Base-by-base conservation (phyloP, 345 rosid genomes). In the Schrenkiella parvula region DNA sequence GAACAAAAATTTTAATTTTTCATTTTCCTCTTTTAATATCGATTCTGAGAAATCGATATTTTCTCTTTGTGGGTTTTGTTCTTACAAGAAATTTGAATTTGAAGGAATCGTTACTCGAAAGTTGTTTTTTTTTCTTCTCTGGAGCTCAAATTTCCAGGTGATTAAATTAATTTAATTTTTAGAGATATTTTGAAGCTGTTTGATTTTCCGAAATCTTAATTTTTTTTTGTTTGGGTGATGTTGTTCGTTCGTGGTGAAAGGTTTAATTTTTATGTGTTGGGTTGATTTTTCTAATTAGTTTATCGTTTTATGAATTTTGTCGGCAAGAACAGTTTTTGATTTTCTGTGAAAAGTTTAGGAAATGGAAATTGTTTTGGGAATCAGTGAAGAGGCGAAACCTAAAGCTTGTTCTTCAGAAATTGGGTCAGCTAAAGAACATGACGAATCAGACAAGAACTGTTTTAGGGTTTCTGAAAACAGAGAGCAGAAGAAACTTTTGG, bases 381-480 rank as follows among this genome's bases (percentile, higher is more conserved):
- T 14, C 23, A 55, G 48, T 34, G 63, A 23, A 22, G 76, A 80
- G 31, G 59, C 46, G 19, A 73, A 23, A 15, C 28, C 42, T 47
- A 69, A 60, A 56, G 64, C 37, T 18, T 23, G 59, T 48, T 47
- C 79, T 55, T 19, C 70, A 31, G 54, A 32, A 23, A 34, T 17
- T 19, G 74, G 47, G 9, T 58, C 46, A 52, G 64, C 39, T 26
- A 67, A 68, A 31, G 44, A 48, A 32, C 42, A 54, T 9, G 42
- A 19, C 22, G 83, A n/a, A n/a, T 5, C 0, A 54, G 28, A 53
- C 47, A 83, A 73, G 58, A 80, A 80, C n/a, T 78, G 76, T 68
- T 75, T 67, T 86, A 76, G 79, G 81, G 82, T 80, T 83, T 68
- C 80, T 66, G 29, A 63, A 52, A 81, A 83, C 79, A 84, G 80